A percentile compares a stretch with the other conserved stretches of the same genome.
These are phyloP conservation scores for Diaporthe amygdali DNA, from an alignment of 2,329 filamentous ascomycete species.

Conservation along the genomic window DNA sequence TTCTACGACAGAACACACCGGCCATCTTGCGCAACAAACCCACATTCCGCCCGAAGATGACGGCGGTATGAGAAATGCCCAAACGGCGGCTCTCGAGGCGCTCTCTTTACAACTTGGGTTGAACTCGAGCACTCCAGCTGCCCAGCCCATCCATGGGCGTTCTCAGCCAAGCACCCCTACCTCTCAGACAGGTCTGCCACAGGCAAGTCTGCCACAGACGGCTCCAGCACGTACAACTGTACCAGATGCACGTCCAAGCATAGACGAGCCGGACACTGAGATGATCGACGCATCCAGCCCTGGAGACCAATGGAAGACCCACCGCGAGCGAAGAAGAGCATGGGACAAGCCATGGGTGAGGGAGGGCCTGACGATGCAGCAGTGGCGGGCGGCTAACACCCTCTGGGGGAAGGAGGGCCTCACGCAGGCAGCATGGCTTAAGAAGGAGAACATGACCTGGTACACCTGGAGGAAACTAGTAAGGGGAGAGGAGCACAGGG, in stretches of 20 bases:
- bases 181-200: neutral
- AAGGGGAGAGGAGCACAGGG: neutral
- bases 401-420: neutral
- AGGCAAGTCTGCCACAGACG: neutral
- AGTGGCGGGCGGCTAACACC: neutral
- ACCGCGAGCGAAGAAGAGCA: neutral
- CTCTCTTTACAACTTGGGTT: neutral
- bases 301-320: neutral
- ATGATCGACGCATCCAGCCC: too few species aligned
- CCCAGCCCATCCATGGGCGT: neutral
- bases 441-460: neutral
- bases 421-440: neutral
- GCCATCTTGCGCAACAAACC: too few species aligned
- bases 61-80: neutral
- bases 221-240: too few species aligned
- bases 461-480: neutral
- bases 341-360: neutral
- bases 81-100: neutral
- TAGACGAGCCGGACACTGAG: neutral
- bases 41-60: too few species aligned
- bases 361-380: neutral
- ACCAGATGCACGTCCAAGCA: too few species aligned
- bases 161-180: neutral
- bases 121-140: neutral
- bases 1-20: neutral